Conservation (phyloP, 129 eudicot genomes). For the Saposhnikovia divaricata region DNA sequence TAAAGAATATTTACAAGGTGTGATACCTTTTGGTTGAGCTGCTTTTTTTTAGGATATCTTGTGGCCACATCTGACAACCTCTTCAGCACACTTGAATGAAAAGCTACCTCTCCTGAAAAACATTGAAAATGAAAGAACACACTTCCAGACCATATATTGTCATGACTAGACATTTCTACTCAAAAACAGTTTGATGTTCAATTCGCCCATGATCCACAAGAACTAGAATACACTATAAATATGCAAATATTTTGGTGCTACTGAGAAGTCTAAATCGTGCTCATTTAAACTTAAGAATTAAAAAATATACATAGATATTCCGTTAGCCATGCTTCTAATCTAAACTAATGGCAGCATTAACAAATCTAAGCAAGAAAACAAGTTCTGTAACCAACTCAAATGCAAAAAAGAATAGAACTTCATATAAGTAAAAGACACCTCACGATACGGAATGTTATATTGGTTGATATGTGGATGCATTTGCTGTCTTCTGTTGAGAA, state of each 20-base stretch:
- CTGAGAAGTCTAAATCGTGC: background rate
- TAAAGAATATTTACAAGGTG: background rate
- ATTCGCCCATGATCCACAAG: background rate
- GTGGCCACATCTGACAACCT: slow-evolving; percentile 58
- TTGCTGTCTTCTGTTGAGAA: background rate
- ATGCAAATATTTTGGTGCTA: slow-evolving; percentile 1
- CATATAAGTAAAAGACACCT: too few relatives aligned
- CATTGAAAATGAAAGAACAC: too few relatives aligned
- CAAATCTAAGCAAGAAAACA: background rate
- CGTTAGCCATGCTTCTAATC: background rate
- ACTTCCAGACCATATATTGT: background rate
- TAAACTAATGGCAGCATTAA: background rate
- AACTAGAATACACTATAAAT: background rate
- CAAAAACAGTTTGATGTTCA: background rate
- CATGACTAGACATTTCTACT: background rate
- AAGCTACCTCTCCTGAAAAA: slow-evolving; percentile 92
- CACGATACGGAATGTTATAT: background rate
- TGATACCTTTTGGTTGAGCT: slow-evolving; percentile 79
- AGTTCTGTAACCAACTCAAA: background rate
- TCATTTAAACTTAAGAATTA: background rate
- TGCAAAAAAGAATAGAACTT: background rate
- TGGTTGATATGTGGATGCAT: background rate
- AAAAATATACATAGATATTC: background rate
- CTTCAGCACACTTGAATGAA: slow-evolving; percentile 74
- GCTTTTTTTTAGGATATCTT: slow-evolving; percentile 57